These are phyloP conservation scores for Phaffomyces thermotolerans DNA, from an alignment of 805 yeast species.

Conservation along the genomic window DNA sequence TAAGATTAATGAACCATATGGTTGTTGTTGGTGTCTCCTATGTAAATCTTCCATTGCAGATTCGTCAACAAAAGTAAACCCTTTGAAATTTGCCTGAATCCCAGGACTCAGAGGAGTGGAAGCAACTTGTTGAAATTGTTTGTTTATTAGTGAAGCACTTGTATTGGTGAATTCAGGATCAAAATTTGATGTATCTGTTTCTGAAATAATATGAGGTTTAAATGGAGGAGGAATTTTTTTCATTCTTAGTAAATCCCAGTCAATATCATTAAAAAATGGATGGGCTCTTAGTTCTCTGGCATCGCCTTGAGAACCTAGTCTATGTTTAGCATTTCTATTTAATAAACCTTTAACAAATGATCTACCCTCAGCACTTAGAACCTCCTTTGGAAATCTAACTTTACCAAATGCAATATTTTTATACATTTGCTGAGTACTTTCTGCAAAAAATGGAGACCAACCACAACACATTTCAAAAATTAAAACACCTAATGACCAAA, in stretches of 20 bases:
- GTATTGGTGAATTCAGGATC: conserved; percentile 97
- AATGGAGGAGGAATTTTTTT: conserved; percentile 94
- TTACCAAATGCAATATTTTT: conserved; percentile 98
- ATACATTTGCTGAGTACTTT: conserved; percentile 97
- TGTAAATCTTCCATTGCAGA: conserved; percentile 87
- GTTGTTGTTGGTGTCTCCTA: conserved; percentile 15
- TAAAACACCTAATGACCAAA: conserved; percentile 95
- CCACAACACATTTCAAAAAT: conserved; percentile 99
- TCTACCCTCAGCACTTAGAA: conserved; percentile 86
- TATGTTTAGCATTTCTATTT: conserved; percentile 92
- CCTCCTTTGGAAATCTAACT: conserved; percentile 95
- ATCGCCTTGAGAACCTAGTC: conserved; percentile 86
- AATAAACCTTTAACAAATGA: conserved; percentile 91
- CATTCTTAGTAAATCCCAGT: conserved; percentile 73
- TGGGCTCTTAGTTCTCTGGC: conserved; percentile 90
- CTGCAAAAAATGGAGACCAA: conserved; percentile 98
- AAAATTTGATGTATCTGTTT: conserved; percentile 92
- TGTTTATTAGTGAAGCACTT: conserved; percentile 73
- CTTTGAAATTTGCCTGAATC: conserved; percentile 92
- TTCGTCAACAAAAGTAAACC: conserved; percentile 94
- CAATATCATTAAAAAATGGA: conserved; percentile 84
- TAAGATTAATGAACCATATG: conserved; percentile 68
- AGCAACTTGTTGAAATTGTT: conserved; percentile 47
- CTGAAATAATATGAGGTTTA: conserved; percentile 86
- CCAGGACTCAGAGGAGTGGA: conserved; percentile 87